Percentiles rank a stretch among this genome's conserved stretches.
phyloP scores from a whole-genome alignment of 345 rosid species.

The Lepidium didymum region DNA sequence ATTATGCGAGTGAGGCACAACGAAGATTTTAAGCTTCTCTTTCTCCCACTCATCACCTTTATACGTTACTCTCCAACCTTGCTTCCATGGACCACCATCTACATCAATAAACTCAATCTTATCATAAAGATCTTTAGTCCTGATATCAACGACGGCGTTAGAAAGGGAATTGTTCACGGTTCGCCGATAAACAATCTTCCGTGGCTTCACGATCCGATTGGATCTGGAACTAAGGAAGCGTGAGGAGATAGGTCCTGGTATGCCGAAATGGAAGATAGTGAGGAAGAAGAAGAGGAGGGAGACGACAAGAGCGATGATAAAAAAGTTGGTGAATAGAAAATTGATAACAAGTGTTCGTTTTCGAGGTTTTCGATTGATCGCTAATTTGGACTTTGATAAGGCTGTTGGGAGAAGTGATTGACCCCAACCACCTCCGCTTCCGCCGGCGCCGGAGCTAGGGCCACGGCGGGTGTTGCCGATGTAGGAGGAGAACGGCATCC shows the following conservation, averaged over 20 bases:
- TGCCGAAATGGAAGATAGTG: slow-evolving; percentile 62
- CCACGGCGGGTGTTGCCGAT: slow-evolving; percentile 60
- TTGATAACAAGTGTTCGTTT: slow-evolving; percentile 51
- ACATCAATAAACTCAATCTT: slow-evolving; percentile 74
- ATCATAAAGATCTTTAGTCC: slow-evolving; percentile 83
- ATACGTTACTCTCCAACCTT: slow-evolving; percentile 82
- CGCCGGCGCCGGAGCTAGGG: slow-evolving; percentile 38
- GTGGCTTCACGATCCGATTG: slow-evolving; percentile 19
- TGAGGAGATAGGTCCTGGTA: slow-evolving; percentile 67
- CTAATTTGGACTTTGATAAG: slow-evolving; percentile 45
- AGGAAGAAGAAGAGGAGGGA: slow-evolving; percentile 68
- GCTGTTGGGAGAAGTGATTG: slow-evolving; percentile 42
- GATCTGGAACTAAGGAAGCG: slow-evolving; percentile 41
- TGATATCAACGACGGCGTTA: slow-evolving; percentile 62
- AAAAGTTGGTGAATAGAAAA: slow-evolving; percentile 68
- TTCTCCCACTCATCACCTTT: slow-evolving; percentile 80
- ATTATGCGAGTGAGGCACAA: slow-evolving; percentile 95
- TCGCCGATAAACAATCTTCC: slow-evolving; percentile 28
- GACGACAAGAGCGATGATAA: slow-evolving; percentile 56
- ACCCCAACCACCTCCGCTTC: slow-evolving; percentile 39
- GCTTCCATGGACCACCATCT: slow-evolving; percentile 96
- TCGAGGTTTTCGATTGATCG: slow-evolving; percentile 53
- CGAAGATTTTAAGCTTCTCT: slow-evolving; percentile 80
- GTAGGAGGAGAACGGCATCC: slow-evolving; percentile 74
- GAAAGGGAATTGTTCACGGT: slow-evolving; percentile 22